These are phyloP conservation scores for Coleophoma cylindrospora DNA, from an alignment of 2,329 filamentous ascomycete genomes.

Conservation along the genomic window DNA sequence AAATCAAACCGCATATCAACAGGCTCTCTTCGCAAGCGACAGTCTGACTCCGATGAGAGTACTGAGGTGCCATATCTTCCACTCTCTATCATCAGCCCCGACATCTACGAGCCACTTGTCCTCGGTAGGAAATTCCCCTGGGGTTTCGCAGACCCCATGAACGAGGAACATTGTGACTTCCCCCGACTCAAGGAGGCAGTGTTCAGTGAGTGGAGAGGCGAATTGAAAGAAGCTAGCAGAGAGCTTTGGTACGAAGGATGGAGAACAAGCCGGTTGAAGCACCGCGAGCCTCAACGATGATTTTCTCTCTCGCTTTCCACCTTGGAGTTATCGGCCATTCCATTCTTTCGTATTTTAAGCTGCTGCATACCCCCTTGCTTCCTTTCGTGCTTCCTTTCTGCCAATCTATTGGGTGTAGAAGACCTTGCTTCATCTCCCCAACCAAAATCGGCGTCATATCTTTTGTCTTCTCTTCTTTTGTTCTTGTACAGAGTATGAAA, in stretches of 20 bases:
- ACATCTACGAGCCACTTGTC: slow-evolving; percentile 76
- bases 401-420: slow-evolving; percentile 7
- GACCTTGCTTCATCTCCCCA: slow-evolving; percentile 17
- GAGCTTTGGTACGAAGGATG: slow-evolving; percentile 96
- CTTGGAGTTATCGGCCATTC: slow-evolving; percentile 9
- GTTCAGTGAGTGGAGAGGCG: slow-evolving; percentile 88
- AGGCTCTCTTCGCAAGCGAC: slow-evolving; percentile 22
- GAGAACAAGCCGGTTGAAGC: slow-evolving; percentile 64
- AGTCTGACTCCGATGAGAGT: slow-evolving; percentile 36
- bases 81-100: slow-evolving; percentile 89
- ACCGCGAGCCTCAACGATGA: slow-evolving; percentile 21
- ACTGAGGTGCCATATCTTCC: slow-evolving; percentile 68
- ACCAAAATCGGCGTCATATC: slow-evolving; percentile 8
- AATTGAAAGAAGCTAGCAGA: slow-evolving; percentile 83
- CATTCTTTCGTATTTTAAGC: slow-evolving; percentile 2
- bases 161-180: slow-evolving; percentile 91
- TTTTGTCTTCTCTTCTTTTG: background rate
- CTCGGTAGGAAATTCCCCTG: slow-evolving; percentile 89
- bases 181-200: slow-evolving; percentile 83
- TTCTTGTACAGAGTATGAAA: background rate
- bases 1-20: slow-evolving; percentile 24
- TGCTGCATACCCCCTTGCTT: slow-evolving; percentile 15
- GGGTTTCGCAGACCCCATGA: slow-evolving; percentile 94
- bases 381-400: slow-evolving; percentile 2
- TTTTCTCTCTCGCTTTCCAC: slow-evolving; percentile 9